These are phyloP conservation scores for Dovyalis caffra DNA, from an alignment of 345 rosid genomes.

Conservation along the genomic window DNA sequence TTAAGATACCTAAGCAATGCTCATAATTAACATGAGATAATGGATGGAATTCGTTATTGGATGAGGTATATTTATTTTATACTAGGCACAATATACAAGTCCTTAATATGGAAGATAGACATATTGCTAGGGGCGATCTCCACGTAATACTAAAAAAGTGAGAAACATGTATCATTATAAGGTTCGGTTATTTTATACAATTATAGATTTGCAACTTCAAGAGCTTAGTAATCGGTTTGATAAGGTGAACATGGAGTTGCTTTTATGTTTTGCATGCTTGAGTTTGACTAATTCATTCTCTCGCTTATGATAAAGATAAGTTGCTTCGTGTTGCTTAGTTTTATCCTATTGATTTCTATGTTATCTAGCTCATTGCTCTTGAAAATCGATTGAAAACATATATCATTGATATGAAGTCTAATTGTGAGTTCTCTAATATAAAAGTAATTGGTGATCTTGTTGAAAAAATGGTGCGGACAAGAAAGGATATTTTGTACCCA, in stretches of 20 bases:
- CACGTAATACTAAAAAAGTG: neutral
- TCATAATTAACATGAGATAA: neutral
- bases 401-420: too few relatives aligned
- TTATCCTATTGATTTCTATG: neutral
- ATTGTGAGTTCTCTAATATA: neutral
- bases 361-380: neutral
- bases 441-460: neutral
- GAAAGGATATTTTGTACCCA: neutral
- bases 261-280: slow-evolving; percentile 3
- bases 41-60: too few relatives aligned
- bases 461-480: neutral
- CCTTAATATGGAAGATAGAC: too few relatives aligned
- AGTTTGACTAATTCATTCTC: too few relatives aligned
- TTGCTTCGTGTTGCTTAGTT: too few relatives aligned
- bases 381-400: neutral
- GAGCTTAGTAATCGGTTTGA: neutral
- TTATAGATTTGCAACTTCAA: neutral
- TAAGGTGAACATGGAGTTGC: neutral
- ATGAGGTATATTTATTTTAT: too few relatives aligned
- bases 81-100: too few relatives aligned
- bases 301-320: too few relatives aligned
- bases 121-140: neutral
- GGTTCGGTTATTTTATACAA: neutral
- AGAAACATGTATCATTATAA: neutral
- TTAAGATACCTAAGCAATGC: neutral